These are phyloP conservation scores for Aurantiochytrium sp. DNA, from an alignment of 108 stramenopile species.

Conservation along the genomic window DNA sequence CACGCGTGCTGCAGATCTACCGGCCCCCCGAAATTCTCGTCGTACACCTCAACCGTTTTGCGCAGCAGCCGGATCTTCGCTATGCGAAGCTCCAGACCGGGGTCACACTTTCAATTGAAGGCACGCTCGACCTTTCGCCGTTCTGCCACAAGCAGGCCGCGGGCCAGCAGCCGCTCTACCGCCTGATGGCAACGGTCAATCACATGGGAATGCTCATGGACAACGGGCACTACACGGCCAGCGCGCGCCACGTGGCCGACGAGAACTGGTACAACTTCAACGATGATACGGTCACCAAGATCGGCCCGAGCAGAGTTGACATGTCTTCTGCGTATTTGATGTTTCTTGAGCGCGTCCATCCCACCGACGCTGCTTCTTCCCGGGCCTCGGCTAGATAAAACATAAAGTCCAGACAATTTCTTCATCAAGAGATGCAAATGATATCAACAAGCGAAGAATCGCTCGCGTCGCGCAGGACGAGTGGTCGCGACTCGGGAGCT, in stretches of 20 bases:
- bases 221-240: slow-evolving; percentile 39
- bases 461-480: too few relatives aligned
- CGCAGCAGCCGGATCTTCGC: background rate
- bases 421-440: too few relatives aligned
- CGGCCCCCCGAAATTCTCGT: slow-evolving; percentile 34
- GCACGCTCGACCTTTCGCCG: background rate
- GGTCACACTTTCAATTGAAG: background rate
- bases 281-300: slow-evolving; percentile 12
- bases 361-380: too few relatives aligned
- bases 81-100: background rate
- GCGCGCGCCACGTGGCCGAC: background rate
- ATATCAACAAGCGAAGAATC: too few relatives aligned
- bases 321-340: background rate
- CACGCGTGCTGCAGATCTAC: background rate
- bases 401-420: too few relatives aligned
- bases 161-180: background rate
- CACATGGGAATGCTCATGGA: slow-evolving; percentile 30
- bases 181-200: background rate
- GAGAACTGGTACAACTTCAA: slow-evolving; percentile 37
- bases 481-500: too few relatives aligned
- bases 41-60: slow-evolving; percentile 39
- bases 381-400: too few relatives aligned
- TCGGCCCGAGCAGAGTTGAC: background rate
- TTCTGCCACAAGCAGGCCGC: background rate
- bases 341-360: background rate